A percentile compares a stretch with the other conserved stretches of the same genome.
These are phyloP conservation scores for Boletus sp. DNA, from an alignment of 1,284 basidiomycete species.

Conservation along the genomic window DNA sequence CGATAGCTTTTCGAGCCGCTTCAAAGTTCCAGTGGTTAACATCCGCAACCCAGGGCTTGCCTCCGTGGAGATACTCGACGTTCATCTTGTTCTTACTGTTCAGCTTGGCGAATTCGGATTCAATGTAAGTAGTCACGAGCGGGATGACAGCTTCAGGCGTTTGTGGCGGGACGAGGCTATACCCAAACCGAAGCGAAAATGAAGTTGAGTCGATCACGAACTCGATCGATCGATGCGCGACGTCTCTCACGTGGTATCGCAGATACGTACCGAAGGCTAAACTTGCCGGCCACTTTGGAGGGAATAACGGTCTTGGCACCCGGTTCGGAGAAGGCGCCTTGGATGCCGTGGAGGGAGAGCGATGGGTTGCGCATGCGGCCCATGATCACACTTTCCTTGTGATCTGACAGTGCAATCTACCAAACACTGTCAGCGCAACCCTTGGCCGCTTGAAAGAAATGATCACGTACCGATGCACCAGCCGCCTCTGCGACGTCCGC, in stretches of 20 bases:
- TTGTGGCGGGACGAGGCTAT: constrained; percentile 83
- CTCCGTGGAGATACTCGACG: constrained; percentile 73
- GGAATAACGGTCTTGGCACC: constrained; percentile 96
- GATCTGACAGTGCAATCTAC: constrained; percentile 62
- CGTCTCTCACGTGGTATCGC: neutral
- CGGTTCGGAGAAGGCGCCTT: constrained; percentile 89
- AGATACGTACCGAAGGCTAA: constrained; percentile 76
- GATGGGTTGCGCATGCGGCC: constrained; percentile 86
- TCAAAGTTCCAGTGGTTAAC: constrained; percentile 92
- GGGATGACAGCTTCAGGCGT: constrained; percentile 73
- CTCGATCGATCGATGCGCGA: constrained; percentile 2
- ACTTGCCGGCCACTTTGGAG: constrained; percentile 87
- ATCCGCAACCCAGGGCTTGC: constrained; percentile 87
- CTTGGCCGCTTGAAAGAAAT: neutral
- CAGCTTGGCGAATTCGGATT: constrained; percentile 80
- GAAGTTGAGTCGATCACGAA: neutral
- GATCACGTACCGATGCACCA: constrained; percentile 48
- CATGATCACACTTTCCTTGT: constrained; percentile 88
- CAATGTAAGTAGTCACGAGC: constrained; percentile 69
- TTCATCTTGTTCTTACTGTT: constrained; percentile 76
- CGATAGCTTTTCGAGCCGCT: constrained; percentile 83
- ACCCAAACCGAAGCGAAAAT: neutral
- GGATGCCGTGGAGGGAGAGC: constrained; percentile 93
- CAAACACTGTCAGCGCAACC: too few species aligned
- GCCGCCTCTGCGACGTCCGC: constrained; percentile 79